Base-by-base conservation (phyloP, 805 yeast species). In the Blastobotrys mokoenaii region DNA sequence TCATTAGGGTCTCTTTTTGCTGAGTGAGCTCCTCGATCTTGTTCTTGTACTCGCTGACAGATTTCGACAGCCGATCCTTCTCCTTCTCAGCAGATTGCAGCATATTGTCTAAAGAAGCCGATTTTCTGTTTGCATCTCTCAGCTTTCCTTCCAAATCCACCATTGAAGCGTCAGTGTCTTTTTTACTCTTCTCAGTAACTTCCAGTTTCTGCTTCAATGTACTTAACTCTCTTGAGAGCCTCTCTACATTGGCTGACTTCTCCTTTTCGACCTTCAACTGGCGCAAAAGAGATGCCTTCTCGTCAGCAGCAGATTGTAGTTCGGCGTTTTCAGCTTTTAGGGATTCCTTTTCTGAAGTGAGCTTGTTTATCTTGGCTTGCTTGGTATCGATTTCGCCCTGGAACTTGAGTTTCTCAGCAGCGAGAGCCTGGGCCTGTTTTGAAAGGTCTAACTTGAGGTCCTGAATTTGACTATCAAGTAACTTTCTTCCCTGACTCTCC, bases 301-400 rank as follows among this genome's bases (percentile, higher is more conserved):
- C 58, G 9, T 44, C 45, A 9, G 45, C 49, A 12, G 46, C 25
- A 15, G 37, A 33, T 16, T 34, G 31, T 3, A 50, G 38, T 11
- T 41, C 37, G 17, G 35, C 45, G 15, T 34, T 17, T 12, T 41
- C 16, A 11, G 48, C 56, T 16, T 17, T 16, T 7, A 51, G 41
- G 2, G 31, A 31, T 6, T 41, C 50, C 30, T 44, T 47, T 40
- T 54, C 54, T 15, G 15, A 18, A 29, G 43, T 36, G 9, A 55
- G 48, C 6, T 35, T 38, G 18, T 40, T 45, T n/a, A 55, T 50
- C n/a, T 40, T 40, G 9, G 44, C 18, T 32, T 49, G 45, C 45
- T 54, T 51, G 11, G 58, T 54, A 9, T 42, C 43, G n/a, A 54
- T 22, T 35, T 54, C 56, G 2, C 53, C 54, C 17, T 40, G 33